These are phyloP conservation scores for Rhododendron mucronatum DNA, from an alignment of 148 eudicot genomes.

Conservation along the genomic window DNA sequence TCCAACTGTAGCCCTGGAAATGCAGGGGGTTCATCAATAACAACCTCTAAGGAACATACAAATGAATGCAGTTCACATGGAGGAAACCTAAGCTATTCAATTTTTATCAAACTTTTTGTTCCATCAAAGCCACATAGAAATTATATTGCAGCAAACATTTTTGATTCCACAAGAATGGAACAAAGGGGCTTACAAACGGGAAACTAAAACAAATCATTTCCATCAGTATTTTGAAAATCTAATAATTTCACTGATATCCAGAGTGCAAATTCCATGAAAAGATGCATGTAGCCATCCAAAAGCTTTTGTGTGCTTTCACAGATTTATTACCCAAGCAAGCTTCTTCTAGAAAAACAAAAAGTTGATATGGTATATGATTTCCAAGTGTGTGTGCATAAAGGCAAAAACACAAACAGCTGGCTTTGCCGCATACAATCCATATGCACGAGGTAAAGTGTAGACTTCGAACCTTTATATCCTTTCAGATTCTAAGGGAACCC, in stretches of 20 bases:
- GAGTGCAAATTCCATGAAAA: neutral
- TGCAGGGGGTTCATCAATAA: slow-evolving; percentile 17
- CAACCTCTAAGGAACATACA: neutral
- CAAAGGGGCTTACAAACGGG: neutral
- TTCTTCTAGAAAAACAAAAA: neutral
- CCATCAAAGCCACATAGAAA: neutral
- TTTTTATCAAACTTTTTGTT: neutral
- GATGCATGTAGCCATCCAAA: neutral
- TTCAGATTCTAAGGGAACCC: neutral
- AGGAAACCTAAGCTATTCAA: neutral
- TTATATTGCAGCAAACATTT: neutral
- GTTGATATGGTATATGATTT: neutral
- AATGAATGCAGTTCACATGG: neutral
- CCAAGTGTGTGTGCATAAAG: neutral
- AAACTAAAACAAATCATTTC: neutral
- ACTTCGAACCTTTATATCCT: neutral
- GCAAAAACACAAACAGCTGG: neutral
- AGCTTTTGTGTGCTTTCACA: neutral
- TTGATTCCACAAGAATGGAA: neutral
- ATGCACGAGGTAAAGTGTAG: neutral
- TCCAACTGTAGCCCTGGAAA: slow-evolving; percentile 44
- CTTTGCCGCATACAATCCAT: neutral
- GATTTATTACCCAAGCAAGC: neutral
- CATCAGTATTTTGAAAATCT: neutral
- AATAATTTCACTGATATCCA: neutral